These are phyloP conservation scores for Alternaria tenuissima DNA, from an alignment of 2,329 filamentous ascomycete species.

Conservation along the genomic window DNA sequence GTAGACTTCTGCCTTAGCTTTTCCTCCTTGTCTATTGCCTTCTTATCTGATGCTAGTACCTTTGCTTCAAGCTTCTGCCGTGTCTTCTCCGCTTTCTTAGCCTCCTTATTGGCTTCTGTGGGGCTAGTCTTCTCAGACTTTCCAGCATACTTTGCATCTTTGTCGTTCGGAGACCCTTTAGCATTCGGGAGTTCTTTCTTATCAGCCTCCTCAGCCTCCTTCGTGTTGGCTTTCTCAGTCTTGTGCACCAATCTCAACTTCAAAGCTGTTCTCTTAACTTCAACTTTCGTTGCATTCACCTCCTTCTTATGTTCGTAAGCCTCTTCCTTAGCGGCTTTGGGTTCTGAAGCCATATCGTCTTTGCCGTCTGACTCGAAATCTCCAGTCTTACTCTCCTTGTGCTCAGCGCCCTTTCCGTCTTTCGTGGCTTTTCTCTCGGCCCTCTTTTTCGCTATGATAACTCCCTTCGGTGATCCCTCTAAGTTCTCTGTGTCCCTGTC, in stretches of 20 bases:
- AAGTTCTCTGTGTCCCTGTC: not conserved
- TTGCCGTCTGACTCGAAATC: not conserved
- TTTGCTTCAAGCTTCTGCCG: not conserved
- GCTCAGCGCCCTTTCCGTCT: not conserved
- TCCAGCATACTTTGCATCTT: not conserved
- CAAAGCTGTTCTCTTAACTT: not conserved
- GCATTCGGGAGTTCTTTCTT: not conserved
- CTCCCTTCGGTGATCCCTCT: not conserved
- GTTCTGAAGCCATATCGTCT: not conserved
- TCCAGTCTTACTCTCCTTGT: not conserved
- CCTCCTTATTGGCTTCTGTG: not conserved
- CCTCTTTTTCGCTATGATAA: not conserved
- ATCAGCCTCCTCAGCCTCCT: not conserved
- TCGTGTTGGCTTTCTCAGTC: not conserved
- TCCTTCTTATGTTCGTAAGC: not conserved
- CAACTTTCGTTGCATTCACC: not conserved
- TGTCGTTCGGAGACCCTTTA: not conserved
- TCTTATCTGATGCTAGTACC: not conserved
- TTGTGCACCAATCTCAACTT: not conserved
- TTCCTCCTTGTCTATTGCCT: not conserved
- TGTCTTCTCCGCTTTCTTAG: not conserved
- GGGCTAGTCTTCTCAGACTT: not conserved
- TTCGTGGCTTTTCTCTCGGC: not conserved
- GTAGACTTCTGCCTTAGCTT: not conserved
- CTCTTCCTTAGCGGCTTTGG: not conserved